Percentiles rank a stretch among this genome's conserved stretches.
Evolutionary conservation across 768 basidiomycete genomes (phyloP).

Genomic region (Psilocybe cubensis): DNA sequence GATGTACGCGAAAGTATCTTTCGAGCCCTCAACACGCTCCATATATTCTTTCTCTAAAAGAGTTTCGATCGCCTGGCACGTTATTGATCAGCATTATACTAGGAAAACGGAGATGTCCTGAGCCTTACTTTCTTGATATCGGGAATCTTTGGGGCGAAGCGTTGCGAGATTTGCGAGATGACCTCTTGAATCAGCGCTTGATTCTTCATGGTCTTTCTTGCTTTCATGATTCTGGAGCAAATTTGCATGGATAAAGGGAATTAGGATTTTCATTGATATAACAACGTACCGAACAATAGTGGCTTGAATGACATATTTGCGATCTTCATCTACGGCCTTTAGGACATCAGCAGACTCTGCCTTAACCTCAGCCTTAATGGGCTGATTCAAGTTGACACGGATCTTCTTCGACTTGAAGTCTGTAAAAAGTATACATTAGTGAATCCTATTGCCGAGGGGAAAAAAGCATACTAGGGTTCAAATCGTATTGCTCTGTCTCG

Average conservation of each 20-base stretch:
- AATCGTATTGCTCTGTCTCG: conserved; percentile 86
- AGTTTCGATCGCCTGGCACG: conserved; percentile 78
- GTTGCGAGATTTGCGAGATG: conserved; percentile 83
- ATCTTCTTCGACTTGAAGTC: conserved; percentile 95
- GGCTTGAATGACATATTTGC: conserved; percentile 95
- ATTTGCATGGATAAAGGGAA: neutral
- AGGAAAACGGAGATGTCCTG: neutral
- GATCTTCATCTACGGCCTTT: conserved; percentile 95
- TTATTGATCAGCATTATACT: conserved; percentile 13
- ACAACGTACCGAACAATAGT: conserved; percentile 77
- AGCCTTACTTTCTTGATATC: conserved; percentile 89
- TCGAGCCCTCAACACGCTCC: conserved; percentile 89
- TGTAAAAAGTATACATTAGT: conserved; percentile 27
- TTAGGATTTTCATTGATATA: neutral
- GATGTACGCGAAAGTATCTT: conserved; percentile 85
- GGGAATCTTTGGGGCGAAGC: conserved; percentile 91
- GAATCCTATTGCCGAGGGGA: neutral
- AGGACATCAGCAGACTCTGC: conserved; percentile 87
- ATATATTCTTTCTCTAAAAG: conserved; percentile 97
- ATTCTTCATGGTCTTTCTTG: conserved; percentile 94
- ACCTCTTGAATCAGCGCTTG: conserved; percentile 89
- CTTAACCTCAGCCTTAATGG: conserved; percentile 95
- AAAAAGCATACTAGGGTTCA: conserved; percentile 67
- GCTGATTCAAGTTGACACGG: conserved; percentile 86
- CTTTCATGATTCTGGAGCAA: conserved; percentile 83